phyloP scores from a whole-genome alignment of 345 rosid genomes.

The Rhizophora apiculata region DNA sequence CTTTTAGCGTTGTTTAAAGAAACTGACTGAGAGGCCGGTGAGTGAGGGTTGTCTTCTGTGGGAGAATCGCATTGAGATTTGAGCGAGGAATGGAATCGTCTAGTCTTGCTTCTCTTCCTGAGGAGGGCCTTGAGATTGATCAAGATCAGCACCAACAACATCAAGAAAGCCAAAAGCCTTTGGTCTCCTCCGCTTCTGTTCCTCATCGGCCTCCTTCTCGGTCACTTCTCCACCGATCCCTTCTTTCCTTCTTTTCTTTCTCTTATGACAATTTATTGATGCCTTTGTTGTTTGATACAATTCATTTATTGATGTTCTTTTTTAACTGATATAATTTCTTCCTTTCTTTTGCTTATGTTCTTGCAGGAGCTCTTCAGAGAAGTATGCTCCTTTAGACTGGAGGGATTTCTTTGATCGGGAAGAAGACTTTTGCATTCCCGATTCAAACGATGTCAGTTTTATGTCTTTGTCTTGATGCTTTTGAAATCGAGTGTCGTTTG shows the following conservation, averaged over 20 bases:
- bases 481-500: neutral
- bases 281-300: too few relatives aligned
- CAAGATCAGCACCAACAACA: conserved; percentile 1
- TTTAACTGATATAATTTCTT: too few relatives aligned
- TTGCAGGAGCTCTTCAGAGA: conserved; percentile 36
- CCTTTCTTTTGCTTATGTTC: too few relatives aligned
- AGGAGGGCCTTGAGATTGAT: conserved; percentile 38
- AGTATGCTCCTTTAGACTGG: conserved; percentile 75
- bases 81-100: conserved; percentile 44
- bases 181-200: conserved; percentile 39
- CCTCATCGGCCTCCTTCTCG: conserved; percentile 61
- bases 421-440: conserved; percentile 64
- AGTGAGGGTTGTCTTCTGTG: too few relatives aligned
- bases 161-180: conserved; percentile 21
- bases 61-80: too few relatives aligned
- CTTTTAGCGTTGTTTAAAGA: too few relatives aligned
- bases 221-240: conserved; percentile 30
- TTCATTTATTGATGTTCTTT: too few relatives aligned
- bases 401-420: conserved; percentile 61
- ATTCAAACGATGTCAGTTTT: conserved; percentile 60
- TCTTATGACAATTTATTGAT: too few relatives aligned
- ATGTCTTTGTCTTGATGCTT: neutral
- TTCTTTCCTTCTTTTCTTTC: too few relatives aligned
- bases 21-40: too few relatives aligned
- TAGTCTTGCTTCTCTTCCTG: conserved; percentile 47